These are phyloP conservation scores for Pichia cactophila DNA, from an alignment of 1,139 yeast species.

Conservation along the genomic window DNA sequence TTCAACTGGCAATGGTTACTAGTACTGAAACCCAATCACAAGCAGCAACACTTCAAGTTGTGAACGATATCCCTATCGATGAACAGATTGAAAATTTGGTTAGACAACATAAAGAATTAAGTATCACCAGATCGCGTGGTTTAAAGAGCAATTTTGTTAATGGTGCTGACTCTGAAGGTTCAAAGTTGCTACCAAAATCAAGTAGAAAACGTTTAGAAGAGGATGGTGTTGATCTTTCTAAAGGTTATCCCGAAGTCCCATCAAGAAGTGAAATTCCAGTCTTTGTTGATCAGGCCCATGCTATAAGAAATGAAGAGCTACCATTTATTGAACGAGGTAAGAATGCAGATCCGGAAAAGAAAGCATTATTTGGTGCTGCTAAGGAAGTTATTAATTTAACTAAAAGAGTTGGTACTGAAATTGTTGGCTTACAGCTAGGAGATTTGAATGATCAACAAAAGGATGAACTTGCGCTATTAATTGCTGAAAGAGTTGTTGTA, in stretches of 20 bases:
- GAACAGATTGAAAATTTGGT: constrained; percentile 29
- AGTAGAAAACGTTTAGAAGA: constrained; percentile 31
- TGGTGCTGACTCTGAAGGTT: constrained; percentile 22
- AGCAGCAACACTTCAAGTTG: neutral
- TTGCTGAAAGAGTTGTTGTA: constrained; percentile 47
- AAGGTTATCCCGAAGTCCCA: constrained; percentile 38
- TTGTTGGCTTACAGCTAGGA: constrained; percentile 44
- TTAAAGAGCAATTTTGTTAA: neutral
- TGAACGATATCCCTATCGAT: constrained; percentile 31
- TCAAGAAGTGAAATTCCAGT: constrained; percentile 16
- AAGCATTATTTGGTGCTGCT: constrained; percentile 44
- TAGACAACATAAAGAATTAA: constrained; percentile 26
- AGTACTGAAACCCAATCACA: neutral
- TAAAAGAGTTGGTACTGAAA: constrained; percentile 48
- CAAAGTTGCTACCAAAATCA: constrained; percentile 30
- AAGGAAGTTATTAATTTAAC: constrained; percentile 40
- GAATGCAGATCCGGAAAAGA: constrained; percentile 47
- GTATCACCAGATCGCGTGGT: constrained; percentile 17
- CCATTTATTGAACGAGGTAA: constrained; percentile 37
- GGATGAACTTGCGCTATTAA: constrained; percentile 45
- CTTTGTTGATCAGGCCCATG: constrained; percentile 38
- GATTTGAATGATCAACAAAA: constrained; percentile 44
- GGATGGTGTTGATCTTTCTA: constrained; percentile 33
- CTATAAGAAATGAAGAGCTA: constrained; percentile 27
- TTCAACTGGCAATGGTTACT: neutral